Evolutionary conservation across 2,329 filamentous ascomycete genomes (phyloP), one percentile per base, ranked within the genome.

Genomic region (Phyllosticta citrichinensis): DNA sequence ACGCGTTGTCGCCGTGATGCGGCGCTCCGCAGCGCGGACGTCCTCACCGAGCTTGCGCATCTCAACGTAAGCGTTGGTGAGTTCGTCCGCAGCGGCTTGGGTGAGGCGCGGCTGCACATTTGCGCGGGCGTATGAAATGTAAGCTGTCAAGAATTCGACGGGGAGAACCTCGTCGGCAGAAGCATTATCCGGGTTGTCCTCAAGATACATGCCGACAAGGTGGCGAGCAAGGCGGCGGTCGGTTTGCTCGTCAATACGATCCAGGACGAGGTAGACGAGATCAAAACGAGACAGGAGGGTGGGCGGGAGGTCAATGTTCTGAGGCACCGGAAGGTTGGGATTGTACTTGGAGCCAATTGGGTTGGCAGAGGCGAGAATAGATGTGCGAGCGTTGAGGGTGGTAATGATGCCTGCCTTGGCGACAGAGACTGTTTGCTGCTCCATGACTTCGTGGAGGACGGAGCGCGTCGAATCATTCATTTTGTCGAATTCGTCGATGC

Each of bases 271-370:
- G 71, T 99, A 99, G 57, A 99, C 93, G 6, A 99, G 80, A 73
- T 99, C 94, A 72, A 99, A 99, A 80, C 94, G 88, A 5, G 92
- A 97, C 58, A 99, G 83, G 6, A 99, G 81, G 0, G 94, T 99
- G 0, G 94, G 94, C 0, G 94, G 94, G 9, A 99, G 84, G 70
- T 99, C 94, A 68, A 99, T 99, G 74, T 99, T 99, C 69, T 97
- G 92, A 2, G 94, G 94, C 14, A 99, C 94, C 0, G 94, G 92
- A 24, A 99, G 78, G 69, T 96, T 93, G 2, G 91, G 89, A 74
- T 99, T 97, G 78, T 99, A 99, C 71, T 95, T 92, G 77, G 91
- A 96, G 68, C 94, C 94, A 66, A 99, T 97, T 1, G 94, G 94
- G 72, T 99, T 99, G 74, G 94, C 94, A 11, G 93, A 97, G 17